Evolutionary conservation across 2,329 filamentous ascomycete species (phyloP).

Genomic region (Arthrobotrys sinensis): DNA sequence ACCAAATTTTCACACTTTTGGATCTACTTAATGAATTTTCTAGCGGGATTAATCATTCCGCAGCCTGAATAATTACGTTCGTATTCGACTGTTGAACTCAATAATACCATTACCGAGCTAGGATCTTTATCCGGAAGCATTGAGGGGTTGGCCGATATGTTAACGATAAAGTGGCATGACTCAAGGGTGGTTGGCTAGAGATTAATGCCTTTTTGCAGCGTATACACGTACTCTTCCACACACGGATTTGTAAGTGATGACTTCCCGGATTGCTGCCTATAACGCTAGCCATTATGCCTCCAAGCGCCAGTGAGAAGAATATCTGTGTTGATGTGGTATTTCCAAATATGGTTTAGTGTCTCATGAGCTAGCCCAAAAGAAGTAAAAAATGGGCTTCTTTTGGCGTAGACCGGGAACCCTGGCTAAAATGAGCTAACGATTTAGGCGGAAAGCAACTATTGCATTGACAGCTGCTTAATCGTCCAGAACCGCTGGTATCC

Average conservation of each 20-base stretch:
- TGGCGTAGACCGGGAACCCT: neutral
- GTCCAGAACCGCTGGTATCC: neutral
- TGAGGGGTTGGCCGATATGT: neutral
- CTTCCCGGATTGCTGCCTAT: neutral
- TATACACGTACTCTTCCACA: neutral
- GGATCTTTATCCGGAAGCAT: constrained; percentile 35
- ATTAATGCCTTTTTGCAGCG: neutral
- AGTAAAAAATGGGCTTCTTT: neutral
- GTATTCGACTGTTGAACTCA: constrained; percentile 21
- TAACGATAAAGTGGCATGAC: constrained; percentile 23
- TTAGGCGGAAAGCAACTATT: constrained; percentile 11
- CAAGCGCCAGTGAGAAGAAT: neutral
- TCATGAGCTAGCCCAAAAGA: neutral
- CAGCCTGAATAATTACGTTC: constrained; percentile 29
- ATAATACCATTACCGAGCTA: neutral
- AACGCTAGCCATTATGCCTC: neutral
- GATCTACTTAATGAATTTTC: neutral
- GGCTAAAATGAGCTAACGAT: neutral
- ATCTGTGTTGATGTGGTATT: constrained; percentile 24
- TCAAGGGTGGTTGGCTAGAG: constrained; percentile 4
- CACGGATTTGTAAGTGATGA: constrained; percentile 13
- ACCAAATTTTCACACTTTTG: neutral
- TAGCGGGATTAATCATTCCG: constrained; percentile 37
- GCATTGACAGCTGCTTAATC: constrained; percentile 13
- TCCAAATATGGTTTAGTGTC: neutral